Percentiles rank a stretch among this genome's conserved stretches.
Evolutionary conservation across 1,139 yeast genomes (phyloP).

Genomic region (Blastobotrys capitulatus): DNA sequence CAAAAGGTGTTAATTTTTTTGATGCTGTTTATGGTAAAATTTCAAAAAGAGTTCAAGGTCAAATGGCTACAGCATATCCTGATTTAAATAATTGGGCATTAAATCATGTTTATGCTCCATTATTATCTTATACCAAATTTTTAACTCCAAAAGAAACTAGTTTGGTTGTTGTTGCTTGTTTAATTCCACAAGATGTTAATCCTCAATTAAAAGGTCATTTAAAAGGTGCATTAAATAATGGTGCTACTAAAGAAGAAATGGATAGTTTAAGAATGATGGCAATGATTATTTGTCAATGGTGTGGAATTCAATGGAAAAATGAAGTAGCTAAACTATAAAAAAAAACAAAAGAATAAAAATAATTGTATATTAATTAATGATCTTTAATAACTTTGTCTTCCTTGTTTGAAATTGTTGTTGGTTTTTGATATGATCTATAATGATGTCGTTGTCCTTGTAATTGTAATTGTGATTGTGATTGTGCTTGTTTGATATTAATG

Average conservation of each 20-base stretch:
- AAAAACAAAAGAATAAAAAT: not conserved
- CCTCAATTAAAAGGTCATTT: slow-evolving; percentile 91
- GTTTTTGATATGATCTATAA: not conserved
- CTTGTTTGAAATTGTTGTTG: not conserved
- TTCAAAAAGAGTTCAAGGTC: slow-evolving; percentile 58
- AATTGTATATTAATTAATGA: not conserved
- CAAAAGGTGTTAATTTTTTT: slow-evolving; percentile 67
- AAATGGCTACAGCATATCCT: slow-evolving; percentile 71
- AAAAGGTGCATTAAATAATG: slow-evolving; percentile 76
- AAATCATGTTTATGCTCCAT: slow-evolving; percentile 70
- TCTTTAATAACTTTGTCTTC: not conserved
- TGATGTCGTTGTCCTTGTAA: not conserved
- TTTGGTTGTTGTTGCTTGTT: slow-evolving; percentile 67
- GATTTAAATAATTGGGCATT: slow-evolving; percentile 74
- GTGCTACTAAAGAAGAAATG: slow-evolving; percentile 63
- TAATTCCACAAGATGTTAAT: slow-evolving; percentile 91
- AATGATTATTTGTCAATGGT: slow-evolving; percentile 65
- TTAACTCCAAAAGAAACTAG: slow-evolving; percentile 68
- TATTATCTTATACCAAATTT: slow-evolving; percentile 62
- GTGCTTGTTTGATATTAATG: too few species aligned
- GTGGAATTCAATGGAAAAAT: slow-evolving; percentile 62
- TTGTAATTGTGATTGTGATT: too few species aligned
- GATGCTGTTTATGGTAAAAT: slow-evolving; percentile 70
- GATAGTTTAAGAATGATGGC: slow-evolving; percentile 56
- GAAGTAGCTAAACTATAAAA: slow-evolving; percentile 51